Conservation (phyloP, 73 alveolate genomes). For the Paramecium biaurelia region DNA sequence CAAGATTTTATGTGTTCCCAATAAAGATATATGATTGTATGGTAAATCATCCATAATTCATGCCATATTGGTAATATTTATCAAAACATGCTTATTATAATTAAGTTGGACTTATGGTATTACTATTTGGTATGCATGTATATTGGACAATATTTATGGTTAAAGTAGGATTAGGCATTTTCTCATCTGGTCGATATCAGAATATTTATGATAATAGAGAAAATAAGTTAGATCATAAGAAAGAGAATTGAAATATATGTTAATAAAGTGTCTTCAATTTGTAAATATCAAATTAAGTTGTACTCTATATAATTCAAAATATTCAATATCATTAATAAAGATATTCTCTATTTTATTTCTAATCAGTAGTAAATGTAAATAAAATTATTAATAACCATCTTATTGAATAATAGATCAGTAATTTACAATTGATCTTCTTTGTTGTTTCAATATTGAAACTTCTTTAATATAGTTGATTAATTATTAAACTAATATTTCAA, state of each 20-base stretch:
- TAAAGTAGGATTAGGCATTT: conserved; percentile 54
- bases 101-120: not conserved
- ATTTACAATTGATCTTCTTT: too few relatives aligned
- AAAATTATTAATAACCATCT: too few relatives aligned
- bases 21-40: not conserved
- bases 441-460: conserved; percentile 49
- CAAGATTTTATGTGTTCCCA: conserved; percentile 58
- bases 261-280: too few relatives aligned
- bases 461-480: conserved; percentile 57
- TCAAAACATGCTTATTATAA: not conserved
- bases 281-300: too few relatives aligned
- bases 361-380: too few relatives aligned
- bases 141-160: conserved; percentile 62
- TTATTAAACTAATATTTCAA: too few relatives aligned
- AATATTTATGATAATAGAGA: conserved; percentile 61
- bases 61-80: not conserved
- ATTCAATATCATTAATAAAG: too few relatives aligned
- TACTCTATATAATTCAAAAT: too few relatives aligned
- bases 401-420: too few relatives aligned
- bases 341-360: too few relatives aligned
- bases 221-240: not conserved
- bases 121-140: conserved; percentile 47
- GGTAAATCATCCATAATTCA: not conserved
- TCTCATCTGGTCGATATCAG: conserved; percentile 52
- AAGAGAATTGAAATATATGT: not conserved